Percentiles rank a stretch among this genome's conserved stretches.
Conservation (phyloP, 129 eudicot genomes). For the Chrysanthemum seticuspe region DNA sequence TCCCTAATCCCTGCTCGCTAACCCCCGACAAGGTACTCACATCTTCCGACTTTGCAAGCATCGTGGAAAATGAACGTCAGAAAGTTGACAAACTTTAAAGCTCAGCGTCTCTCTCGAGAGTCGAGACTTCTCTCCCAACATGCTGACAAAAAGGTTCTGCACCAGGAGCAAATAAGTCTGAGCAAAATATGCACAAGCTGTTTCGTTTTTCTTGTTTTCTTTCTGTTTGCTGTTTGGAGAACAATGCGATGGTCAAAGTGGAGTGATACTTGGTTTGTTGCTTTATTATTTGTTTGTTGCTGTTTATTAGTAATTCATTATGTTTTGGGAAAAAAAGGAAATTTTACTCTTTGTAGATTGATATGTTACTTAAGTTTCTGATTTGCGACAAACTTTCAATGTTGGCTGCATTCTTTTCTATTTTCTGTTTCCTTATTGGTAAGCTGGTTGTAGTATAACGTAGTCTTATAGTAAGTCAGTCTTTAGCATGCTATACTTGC, state of each 20-base stretch:
- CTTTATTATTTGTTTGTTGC: neutral
- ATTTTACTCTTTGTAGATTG: neutral
- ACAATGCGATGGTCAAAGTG: neutral
- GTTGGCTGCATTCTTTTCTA: neutral
- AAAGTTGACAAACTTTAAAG: no score
- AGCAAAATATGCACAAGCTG: neutral
- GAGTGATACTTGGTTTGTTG: neutral
- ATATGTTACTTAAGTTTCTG: conserved; percentile 7
- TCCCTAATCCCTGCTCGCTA: neutral
- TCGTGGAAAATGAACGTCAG: neutral
- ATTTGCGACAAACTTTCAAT: neutral
- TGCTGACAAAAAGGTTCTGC: neutral
- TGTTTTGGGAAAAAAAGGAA: neutral
- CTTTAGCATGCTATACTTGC: neutral
- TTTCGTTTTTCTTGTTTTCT: conserved; percentile 1
- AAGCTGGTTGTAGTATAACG: neutral
- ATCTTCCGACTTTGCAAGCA: neutral
- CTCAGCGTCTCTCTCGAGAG: neutral
- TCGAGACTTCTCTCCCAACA: neutral
- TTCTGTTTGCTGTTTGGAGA: neutral
- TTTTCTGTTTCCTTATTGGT: neutral
- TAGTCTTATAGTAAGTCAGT: neutral
- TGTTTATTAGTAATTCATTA: neutral
- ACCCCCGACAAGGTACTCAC: conserved; percentile 4
- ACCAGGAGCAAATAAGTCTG: neutral